phyloP scores from a whole-genome alignment of 441 rosid genomes.

The Gossypium armourianum region DNA sequence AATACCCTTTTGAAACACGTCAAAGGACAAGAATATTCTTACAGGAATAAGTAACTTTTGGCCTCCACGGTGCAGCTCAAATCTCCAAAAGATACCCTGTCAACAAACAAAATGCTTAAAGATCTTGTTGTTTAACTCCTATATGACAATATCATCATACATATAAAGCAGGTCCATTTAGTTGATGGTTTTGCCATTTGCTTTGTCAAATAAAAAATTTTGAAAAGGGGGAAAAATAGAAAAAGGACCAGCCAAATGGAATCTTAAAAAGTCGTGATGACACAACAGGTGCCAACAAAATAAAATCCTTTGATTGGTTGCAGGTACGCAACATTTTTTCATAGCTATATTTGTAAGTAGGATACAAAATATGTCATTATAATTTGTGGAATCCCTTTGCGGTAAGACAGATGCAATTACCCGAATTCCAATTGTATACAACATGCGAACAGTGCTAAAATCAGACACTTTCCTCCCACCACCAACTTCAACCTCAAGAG shows the following conservation, averaged over 20 bases:
- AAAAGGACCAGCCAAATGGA: no score
- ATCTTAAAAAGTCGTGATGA: background rate
- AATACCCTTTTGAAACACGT: conserved; percentile 1
- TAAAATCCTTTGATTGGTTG: no score
- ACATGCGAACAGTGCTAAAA: conserved; percentile 67
- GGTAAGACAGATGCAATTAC: conserved; percentile 25
- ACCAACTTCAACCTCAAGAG: conserved; percentile 81
- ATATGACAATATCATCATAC: conserved; percentile 6
- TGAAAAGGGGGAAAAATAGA: no score
- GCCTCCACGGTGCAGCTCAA: conserved; percentile 76
- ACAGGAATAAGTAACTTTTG: conserved; percentile 87
- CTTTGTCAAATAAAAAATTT: no score
- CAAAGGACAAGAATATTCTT: conserved; percentile 26
- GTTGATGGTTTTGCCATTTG: no score
- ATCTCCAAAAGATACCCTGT: conserved; percentile 85
- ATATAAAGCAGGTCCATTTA: background rate
- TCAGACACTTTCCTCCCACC: conserved; percentile 87
- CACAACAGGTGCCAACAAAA: no score
- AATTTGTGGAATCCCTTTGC: background rate
- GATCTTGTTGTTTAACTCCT: background rate
- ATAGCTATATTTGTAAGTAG: background rate
- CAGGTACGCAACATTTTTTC: background rate
- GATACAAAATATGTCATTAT: background rate
- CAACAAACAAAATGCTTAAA: conserved; percentile 17
- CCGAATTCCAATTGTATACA: conserved; percentile 78